Conservation (phyloP, 306 rosid genomes). For the Vicia villosa region DNA sequence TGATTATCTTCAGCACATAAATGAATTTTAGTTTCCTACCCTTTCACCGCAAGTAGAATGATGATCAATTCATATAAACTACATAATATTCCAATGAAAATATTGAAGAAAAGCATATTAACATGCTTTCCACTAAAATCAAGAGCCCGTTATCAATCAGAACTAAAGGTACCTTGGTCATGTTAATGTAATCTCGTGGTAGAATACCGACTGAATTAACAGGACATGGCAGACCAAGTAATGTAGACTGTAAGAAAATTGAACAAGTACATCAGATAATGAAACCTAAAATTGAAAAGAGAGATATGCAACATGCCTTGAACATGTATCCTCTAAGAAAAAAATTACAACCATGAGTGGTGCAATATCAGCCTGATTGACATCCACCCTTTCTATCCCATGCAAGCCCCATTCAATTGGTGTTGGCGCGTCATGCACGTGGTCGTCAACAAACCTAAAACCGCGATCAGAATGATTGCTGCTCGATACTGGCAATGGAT, state of each 20-base stretch:
- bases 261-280: slow-evolving; percentile 41
- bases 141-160: slow-evolving; percentile 31
- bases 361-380: slow-evolving; percentile 92
- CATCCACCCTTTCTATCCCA: slow-evolving; percentile 87
- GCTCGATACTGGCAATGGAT: slow-evolving; percentile 70
- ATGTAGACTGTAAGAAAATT: slow-evolving; percentile 70
- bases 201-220: slow-evolving; percentile 88
- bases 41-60: slow-evolving; percentile 22
- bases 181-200: slow-evolving; percentile 69
- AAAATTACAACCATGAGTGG: slow-evolving; percentile 74
- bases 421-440: slow-evolving; percentile 77
- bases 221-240: slow-evolving; percentile 85
- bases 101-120: slow-evolving; percentile 12
- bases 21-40: slow-evolving; percentile 19
- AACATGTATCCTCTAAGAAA: slow-evolving; percentile 15
- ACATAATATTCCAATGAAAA: slow-evolving; percentile 24
- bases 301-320: slow-evolving; percentile 22
- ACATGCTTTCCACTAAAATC: slow-evolving; percentile 12
- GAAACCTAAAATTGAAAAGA: slow-evolving; percentile 30
- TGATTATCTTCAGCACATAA: slow-evolving; percentile 12
- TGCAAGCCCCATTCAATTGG: slow-evolving; percentile 84
- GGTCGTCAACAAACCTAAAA: slow-evolving; percentile 78
- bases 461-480: slow-evolving; percentile 72
- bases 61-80: slow-evolving; percentile 1
- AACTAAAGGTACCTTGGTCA: slow-evolving; percentile 63